Percentiles rank a stretch among this genome's conserved stretches.
Evolutionary conservation across 768 basidiomycete genomes (phyloP).

Genomic region (Lyophyllum semitale): DNA sequence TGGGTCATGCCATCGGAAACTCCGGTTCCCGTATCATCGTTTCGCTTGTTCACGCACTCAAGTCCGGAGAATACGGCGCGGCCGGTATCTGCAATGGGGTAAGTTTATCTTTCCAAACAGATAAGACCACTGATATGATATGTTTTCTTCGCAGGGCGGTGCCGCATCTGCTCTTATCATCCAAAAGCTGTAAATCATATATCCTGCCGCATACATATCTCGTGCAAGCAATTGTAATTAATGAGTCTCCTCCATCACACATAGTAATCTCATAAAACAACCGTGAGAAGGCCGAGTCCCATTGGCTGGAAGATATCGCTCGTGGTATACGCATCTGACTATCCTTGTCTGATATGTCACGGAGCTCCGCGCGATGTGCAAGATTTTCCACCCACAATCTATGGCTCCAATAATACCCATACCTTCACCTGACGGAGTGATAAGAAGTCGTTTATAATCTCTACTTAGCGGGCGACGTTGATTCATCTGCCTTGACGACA

Average conservation of each 20-base stretch:
- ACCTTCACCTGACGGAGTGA: background rate
- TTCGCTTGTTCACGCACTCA: slow-evolving; percentile 87
- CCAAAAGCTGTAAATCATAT: slow-evolving; percentile 68
- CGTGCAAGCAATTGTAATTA: slow-evolving; percentile 13
- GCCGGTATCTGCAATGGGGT: slow-evolving; percentile 98
- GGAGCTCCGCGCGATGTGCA: too few relatives aligned
- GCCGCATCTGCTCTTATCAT: slow-evolving; percentile 90
- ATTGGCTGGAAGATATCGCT: background rate
- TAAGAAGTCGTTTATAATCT: background rate
- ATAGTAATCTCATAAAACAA: background rate
- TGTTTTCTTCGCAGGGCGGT: slow-evolving; percentile 64
- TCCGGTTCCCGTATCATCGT: slow-evolving; percentile 95
- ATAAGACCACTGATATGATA: background rate
- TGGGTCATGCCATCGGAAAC: slow-evolving; percentile 96
- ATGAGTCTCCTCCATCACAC: background rate
- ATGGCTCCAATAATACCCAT: background rate
- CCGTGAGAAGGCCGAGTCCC: background rate
- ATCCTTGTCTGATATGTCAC: too few relatives aligned
- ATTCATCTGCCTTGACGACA: background rate
- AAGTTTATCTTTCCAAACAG: slow-evolving; percentile 32
- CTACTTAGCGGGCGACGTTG: background rate
- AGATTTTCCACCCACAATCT: background rate
- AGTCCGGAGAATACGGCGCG: slow-evolving; percentile 91
- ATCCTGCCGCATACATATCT: slow-evolving; percentile 8
- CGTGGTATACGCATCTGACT: background rate